Evolutionary conservation across 176 grass and related monocot species (phyloP).

Genomic region (Avena insularis): DNA sequence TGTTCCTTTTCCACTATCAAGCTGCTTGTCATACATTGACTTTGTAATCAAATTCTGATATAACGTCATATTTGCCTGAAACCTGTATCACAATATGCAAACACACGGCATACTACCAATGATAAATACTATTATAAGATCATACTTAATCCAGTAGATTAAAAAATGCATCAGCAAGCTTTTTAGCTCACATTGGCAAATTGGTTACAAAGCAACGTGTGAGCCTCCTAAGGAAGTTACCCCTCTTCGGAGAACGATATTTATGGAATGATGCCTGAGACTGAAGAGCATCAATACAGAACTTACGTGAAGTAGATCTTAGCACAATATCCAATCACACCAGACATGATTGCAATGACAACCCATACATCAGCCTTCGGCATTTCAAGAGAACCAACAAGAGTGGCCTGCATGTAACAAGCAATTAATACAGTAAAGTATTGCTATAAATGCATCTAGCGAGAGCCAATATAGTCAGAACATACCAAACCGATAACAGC

Average conservation of each 20-base stretch:
- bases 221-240: background rate
- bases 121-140: slow-evolving; percentile 27
- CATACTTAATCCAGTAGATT: slow-evolving; percentile 29
- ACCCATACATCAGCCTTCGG: slow-evolving; percentile 82
- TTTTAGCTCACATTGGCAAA: slow-evolving; percentile 23
- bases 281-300: slow-evolving; percentile 3
- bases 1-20: slow-evolving; percentile 96
- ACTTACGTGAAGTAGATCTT: slow-evolving; percentile 97
- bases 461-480: slow-evolving; percentile 39
- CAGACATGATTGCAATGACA: slow-evolving; percentile 80
- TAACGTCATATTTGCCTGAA: slow-evolving; percentile 83
- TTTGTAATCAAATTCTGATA: slow-evolving; percentile 95
- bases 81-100: slow-evolving; percentile 59
- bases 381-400: slow-evolving; percentile 89
- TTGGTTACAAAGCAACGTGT: background rate
- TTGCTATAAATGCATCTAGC: background rate
- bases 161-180: background rate
- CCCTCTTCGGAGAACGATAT: background rate
- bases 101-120: slow-evolving; percentile 24
- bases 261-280: background rate
- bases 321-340: slow-evolving; percentile 86
- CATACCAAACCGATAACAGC: slow-evolving; percentile 88
- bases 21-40: slow-evolving; percentile 97
- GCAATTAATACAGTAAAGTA: slow-evolving; percentile 32
- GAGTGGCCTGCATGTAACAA: slow-evolving; percentile 66